Percentiles rank a stretch among this genome's conserved stretches.
Evolutionary conservation across 495 filamentous ascomycete species (phyloP).

Genomic region (Xylaria curta): DNA sequence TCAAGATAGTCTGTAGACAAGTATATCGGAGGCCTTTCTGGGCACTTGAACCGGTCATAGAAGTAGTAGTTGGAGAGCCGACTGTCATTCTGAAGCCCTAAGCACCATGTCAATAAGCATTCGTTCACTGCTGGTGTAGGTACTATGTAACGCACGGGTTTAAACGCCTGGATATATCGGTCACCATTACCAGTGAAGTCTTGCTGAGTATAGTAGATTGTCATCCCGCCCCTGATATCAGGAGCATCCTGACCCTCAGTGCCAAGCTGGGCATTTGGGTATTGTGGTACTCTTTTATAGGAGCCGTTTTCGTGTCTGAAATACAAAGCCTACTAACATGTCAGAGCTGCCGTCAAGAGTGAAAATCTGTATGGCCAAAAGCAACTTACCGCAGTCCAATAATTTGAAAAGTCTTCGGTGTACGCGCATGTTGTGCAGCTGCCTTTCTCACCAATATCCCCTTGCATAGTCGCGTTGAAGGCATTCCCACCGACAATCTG

Average conservation of each 20-base stretch:
- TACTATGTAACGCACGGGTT: conserved; percentile 42
- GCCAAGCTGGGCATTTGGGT: conserved; percentile 50
- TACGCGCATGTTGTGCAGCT: conserved; percentile 55
- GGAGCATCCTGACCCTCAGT: conserved; percentile 34
- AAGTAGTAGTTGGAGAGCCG: conserved; percentile 47
- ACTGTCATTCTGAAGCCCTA: conserved; percentile 63
- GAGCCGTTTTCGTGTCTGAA: conserved; percentile 58
- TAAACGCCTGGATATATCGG: conserved; percentile 54
- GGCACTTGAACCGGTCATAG: conserved; percentile 32
- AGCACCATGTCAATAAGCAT: conserved; percentile 17
- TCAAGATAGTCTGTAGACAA: conserved; percentile 50
- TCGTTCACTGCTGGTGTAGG: not conserved
- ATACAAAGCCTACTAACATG: conserved; percentile 41
- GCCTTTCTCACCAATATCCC: conserved; percentile 50
- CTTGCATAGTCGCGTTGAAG: conserved; percentile 55
- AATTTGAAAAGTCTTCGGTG: conserved; percentile 55
- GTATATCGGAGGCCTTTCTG: conserved; percentile 54
- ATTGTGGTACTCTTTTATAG: conserved; percentile 55
- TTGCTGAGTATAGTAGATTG: conserved; percentile 59
- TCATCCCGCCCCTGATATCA: conserved; percentile 58
- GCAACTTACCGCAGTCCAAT: conserved; percentile 49
- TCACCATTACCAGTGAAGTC: conserved; percentile 49
- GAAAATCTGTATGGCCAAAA: not conserved
- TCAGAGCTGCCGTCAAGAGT: not conserved
- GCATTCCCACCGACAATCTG: conserved; percentile 58